These are phyloP conservation scores for Ceratobasidium sp. DNA, from an alignment of 1,284 basidiomycete species.

Conservation along the genomic window DNA sequence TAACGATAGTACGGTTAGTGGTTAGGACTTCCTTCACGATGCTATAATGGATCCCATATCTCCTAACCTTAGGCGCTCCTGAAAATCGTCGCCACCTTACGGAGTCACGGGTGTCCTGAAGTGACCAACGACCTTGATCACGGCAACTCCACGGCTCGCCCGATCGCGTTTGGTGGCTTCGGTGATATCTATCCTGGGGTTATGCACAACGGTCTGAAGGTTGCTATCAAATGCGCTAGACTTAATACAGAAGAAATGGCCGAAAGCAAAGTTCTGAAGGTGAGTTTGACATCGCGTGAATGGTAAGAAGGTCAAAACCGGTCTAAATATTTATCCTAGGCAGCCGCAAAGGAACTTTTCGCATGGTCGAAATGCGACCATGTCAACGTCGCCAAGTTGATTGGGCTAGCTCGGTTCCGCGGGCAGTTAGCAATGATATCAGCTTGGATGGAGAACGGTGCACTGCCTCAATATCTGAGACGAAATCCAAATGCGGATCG, in stretches of 20 bases:
- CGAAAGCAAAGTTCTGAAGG: background rate
- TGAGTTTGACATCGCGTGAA: background rate
- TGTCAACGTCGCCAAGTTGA: background rate
- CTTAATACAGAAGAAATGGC: background rate
- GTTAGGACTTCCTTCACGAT: no score
- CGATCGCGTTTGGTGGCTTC: conserved; percentile 3
- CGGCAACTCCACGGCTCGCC: background rate
- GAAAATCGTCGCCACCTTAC: background rate
- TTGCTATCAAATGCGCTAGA: conserved; percentile 20
- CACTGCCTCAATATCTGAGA: conserved; percentile 6
- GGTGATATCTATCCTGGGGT: conserved; percentile 5
- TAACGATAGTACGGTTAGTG: no score
- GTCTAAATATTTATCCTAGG: background rate
- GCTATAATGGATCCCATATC: no score
- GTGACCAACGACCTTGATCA: background rate
- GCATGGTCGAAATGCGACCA: conserved; percentile 18
- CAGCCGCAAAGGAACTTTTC: conserved; percentile 1
- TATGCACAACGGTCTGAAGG: background rate
- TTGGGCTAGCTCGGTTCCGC: background rate
- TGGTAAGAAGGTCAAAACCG: background rate
- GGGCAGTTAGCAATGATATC: background rate
- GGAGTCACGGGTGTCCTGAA: conserved; percentile 1
- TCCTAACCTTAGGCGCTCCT: background rate
- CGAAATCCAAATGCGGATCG: background rate
- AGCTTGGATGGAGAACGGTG: conserved; percentile 5